Evolutionary conservation across 139 green algal genomes (phyloP).

Genomic region (Asterochloris sp.): DNA sequence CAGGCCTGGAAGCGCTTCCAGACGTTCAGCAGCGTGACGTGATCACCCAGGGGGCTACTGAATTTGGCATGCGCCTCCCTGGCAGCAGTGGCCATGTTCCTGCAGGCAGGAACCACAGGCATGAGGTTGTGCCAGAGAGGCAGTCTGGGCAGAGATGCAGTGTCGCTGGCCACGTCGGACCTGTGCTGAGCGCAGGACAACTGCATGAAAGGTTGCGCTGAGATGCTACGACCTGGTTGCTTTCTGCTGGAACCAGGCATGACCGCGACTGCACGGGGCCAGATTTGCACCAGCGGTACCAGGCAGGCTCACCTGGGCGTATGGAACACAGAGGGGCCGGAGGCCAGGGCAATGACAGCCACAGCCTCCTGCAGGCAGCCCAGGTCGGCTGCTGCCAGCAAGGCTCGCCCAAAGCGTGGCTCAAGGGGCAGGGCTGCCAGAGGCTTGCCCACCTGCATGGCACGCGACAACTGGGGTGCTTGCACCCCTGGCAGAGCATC

Average conservation of each 20-base stretch:
- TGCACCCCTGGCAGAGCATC: no score
- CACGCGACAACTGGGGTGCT: no score
- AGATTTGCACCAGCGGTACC: not conserved
- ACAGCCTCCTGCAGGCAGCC: constrained; percentile 68
- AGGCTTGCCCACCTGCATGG: constrained; percentile 26
- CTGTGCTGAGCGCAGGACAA: not conserved
- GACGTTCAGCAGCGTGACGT: constrained; percentile 73
- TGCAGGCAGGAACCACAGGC: constrained; percentile 1
- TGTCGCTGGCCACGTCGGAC: not conserved
- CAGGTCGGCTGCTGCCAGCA: constrained; percentile 58
- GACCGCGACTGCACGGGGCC: not conserved
- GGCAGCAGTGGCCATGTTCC: constrained; percentile 62
- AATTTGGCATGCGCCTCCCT: constrained; percentile 61
- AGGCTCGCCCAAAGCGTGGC: constrained; percentile 66
- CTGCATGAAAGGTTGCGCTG: not conserved
- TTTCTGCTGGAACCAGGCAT: not conserved
- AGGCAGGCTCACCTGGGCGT: constrained; percentile 24
- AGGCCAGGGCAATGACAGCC: constrained; percentile 78
- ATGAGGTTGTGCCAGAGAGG: not conserved
- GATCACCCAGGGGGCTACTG: constrained; percentile 60
- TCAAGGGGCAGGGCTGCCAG: constrained; percentile 83
- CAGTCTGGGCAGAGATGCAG: not conserved
- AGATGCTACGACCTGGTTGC: not conserved
- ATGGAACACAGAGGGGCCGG: constrained; percentile 62
- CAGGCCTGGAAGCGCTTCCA: constrained; percentile 45